Base-by-base conservation (phyloP, 305 asterid species). In the Fraxinus ornus region DNA sequence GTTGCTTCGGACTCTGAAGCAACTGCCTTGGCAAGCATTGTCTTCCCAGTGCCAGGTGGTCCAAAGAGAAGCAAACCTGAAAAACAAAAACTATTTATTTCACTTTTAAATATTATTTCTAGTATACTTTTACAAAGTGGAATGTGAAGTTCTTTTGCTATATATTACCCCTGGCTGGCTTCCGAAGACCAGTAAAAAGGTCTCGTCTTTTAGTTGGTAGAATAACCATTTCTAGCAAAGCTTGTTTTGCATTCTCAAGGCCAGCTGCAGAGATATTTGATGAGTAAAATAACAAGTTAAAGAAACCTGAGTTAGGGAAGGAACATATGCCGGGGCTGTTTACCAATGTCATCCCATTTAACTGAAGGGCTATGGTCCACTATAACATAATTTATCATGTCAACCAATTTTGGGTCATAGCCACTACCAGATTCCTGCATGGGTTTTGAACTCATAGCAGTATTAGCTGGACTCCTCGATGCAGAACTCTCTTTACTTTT, bases 41-140 rank as follows among this genome's bases (percentile, higher is more conserved):
- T 96, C 90, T 96, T 96, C 78, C 99, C 99, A 79, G 99, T 96
- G 82, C 99, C 99, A 86, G 99, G 99, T 82, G 99, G 99, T 75
- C 99, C 98, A 86, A 96, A 96, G 78, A 96, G 98, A 86, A 96
- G 94, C 80, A 96, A 90, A 76, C 99, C 99, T 96, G 90, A 79
- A 86, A 83, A 70, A 81, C 30, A 68, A 64, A 71, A 83, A 82
- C 57, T 78, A 78, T 68, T 80, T 70, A 36, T 26, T 77, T 76
- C 68, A 84, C 72, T 57, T 66, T 66, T 3, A 26, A 26, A 26
- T 35, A 66, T 26, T 26, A 66, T 66, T 66, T 66, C n/a, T 79
- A 82, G 44, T 41, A 68, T 70, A 49, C 37, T 75, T 78, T 64
- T 44, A 76, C 62, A 10, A 17, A 33, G 78, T 74, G 70, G 77